Percentiles rank a stretch among this genome's conserved stretches.
Evolutionary conservation across 1,284 basidiomycete species (phyloP).

Genomic region (Inonotus obliquus): DNA sequence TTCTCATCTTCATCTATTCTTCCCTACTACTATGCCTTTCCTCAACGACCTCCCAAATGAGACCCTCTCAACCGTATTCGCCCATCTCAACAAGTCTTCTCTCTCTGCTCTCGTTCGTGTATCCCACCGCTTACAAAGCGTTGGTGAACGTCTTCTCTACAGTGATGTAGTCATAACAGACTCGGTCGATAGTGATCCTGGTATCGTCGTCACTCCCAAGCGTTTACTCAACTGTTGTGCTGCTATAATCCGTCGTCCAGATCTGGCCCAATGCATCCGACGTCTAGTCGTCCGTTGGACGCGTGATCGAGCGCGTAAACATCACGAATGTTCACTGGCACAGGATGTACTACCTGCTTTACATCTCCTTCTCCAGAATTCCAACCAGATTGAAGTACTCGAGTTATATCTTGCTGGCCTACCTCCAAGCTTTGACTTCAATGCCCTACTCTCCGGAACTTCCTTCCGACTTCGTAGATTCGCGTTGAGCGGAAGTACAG

Average conservation of each 20-base stretch:
- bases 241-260: conserved; percentile 41
- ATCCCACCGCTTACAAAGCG: conserved; percentile 46
- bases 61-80: conserved; percentile 48
- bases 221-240: conserved; percentile 47
- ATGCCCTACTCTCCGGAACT: conserved; percentile 28
- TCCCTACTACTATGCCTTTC: not conserved
- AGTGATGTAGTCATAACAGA: conserved; percentile 46
- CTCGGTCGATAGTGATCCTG: conserved; percentile 25
- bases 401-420: conserved; percentile 48
- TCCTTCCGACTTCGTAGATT: conserved; percentile 40
- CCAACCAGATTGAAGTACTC: conserved; percentile 42
- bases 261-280: conserved; percentile 42
- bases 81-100: conserved; percentile 35
- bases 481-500: conserved; percentile 45
- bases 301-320: conserved; percentile 19
- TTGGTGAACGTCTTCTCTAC: conserved; percentile 57
- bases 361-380: conserved; percentile 6
- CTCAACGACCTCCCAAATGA: conserved; percentile 46
- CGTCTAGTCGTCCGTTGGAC: conserved; percentile 50
- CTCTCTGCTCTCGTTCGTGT: conserved; percentile 41
- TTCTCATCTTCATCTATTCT: conserved; percentile 13
- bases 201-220: conserved; percentile 36
- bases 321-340: conserved; percentile 31
- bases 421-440: conserved; percentile 24
- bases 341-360: conserved; percentile 25